Evolutionary conservation across 2,329 filamentous ascomycete genomes (phyloP), one percentile per base, ranked within the genome.

Genomic region (Gnomoniopsis smithogilvyi): DNA sequence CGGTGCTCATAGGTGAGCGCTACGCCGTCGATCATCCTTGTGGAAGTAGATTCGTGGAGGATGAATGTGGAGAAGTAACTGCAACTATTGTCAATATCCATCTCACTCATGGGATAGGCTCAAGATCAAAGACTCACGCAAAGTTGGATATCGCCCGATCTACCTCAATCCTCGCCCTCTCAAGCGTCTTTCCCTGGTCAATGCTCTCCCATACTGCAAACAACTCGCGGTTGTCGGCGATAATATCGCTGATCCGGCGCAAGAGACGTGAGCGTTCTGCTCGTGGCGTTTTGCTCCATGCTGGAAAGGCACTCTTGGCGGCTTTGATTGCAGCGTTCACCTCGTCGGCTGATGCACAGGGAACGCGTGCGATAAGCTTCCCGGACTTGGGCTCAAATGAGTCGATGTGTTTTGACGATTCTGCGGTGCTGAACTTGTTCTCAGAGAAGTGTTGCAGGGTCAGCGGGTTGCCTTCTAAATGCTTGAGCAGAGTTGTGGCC

Each of bases 201-300:
- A 72, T 68, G 61, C 69, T 72, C 59, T 73, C 70, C 70, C 70
- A 73, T 1, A 72, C 67, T 2, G 70, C 70, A 50, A 73, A 69
- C 6, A 70, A 58, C 55, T 73, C 70, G 3, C 66, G 64, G 22
- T 72, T 64, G 34, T 69, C 64, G 46, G 65, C 64, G 41, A 71
- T 65, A 36, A 70, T 51, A 24, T 68, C 62, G 47, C 65, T 66
- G 19, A 71, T 50, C 6, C 64, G 62, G 43, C 64, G 64, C 24
- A 71, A 65, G 43, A 66, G 61, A 22, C 61, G 55, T 10, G 69
- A 70, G 34, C 69, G 60, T 36, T 64, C 62, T 17, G 63, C 59
- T 11, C 64, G 65, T 2, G 68, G 59, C 0, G 68, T 70, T 56
- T 65, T 67, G 64, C 66, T 68, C 69, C 69, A 71, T 19, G 66